Percentiles rank a stretch among this genome's conserved stretches.
Evolutionary conservation across 2,329 filamentous ascomycete species (phyloP).

Genomic region (Ophiostoma tasmaniense): DNA sequence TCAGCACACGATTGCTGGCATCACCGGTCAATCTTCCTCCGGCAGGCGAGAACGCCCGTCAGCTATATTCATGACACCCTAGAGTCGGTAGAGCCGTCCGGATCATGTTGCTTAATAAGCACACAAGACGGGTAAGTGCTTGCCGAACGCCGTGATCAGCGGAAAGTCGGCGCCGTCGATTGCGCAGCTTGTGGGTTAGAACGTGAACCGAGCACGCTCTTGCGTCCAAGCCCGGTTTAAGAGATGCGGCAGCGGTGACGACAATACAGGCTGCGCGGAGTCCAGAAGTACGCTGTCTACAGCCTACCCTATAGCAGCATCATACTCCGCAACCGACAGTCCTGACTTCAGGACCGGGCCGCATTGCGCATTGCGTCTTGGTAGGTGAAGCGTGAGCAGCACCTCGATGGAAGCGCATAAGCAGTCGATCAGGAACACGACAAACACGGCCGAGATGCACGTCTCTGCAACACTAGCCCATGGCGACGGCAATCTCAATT

Average conservation of each 20-base stretch:
- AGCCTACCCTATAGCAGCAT: not conserved
- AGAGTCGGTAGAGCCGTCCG: not conserved
- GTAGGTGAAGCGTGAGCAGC: not conserved
- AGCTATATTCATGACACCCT: not conserved
- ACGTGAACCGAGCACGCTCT: not conserved
- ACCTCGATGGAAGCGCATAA: not conserved
- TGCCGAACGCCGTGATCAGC: not conserved
- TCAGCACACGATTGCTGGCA: not conserved
- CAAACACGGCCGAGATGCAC: not conserved
- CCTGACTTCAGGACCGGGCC: slow-evolving; percentile 1
- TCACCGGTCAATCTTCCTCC: not conserved
- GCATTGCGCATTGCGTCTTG: not conserved
- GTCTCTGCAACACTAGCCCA: not conserved
- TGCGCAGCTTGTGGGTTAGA: not conserved
- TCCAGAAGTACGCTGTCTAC: not conserved
- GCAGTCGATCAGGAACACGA: not conserved
- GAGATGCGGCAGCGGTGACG: not conserved
- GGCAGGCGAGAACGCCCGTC: not conserved
- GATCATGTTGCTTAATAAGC: not conserved
- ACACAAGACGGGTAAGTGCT: not conserved
- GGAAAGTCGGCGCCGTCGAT: not conserved
- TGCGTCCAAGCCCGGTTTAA: not conserved
- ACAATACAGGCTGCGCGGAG: not conserved
- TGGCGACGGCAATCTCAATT: not conserved
- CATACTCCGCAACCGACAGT: not conserved